Base-by-base conservation (phyloP, 768 basidiomycete genomes). In the Lactarius sp. region DNA sequence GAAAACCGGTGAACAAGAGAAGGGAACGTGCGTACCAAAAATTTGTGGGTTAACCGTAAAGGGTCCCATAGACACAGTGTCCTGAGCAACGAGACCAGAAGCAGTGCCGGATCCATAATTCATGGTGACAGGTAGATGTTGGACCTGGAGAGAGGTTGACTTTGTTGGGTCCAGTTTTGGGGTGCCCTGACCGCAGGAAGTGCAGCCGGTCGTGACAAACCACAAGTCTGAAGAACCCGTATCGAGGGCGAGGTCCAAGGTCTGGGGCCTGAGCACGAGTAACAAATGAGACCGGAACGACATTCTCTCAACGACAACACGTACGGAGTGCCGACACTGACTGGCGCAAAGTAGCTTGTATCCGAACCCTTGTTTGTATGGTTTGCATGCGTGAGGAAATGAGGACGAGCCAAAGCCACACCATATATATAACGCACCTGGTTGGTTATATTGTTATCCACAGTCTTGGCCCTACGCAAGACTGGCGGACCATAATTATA, bases 201-300 rank as follows among this genome's bases (percentile, higher is more conserved):
- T 22, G 70, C 83, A 93, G 67, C 70, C 53, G 0, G 74, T 72
- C 14, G 80, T 78, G 0, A 87, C 85, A 6, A 99, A 80, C 96
- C 94, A 99, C 4, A 98, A 77, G 74, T 98, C 96, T 22, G 85
- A 85, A 0, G 89, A 92, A 14, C 94, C 94, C 0, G 96, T 98
- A 74, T 98, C 96, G 37, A 98, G 82, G 59, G 96, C 85, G 60
- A 97, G 79, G 59, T 85, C 79, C 71, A 97, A 88, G 3, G 76
- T 47, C 72, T 94, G 92, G 0, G 85, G 73, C 13, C 86, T 88
- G 66, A 6, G 51, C 7, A 10, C 27, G 39, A 4, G 22, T 3
- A 9, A 34, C 4, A n/a, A 56, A 34, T 42, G 39, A 55, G 33
- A 18, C 33, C 2, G 20, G 36, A 33, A 20, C 16, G 36, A 27